Evolutionary conservation across 2,329 filamentous ascomycete genomes (phyloP).

Genomic region (Leptographium flavum): DNA sequence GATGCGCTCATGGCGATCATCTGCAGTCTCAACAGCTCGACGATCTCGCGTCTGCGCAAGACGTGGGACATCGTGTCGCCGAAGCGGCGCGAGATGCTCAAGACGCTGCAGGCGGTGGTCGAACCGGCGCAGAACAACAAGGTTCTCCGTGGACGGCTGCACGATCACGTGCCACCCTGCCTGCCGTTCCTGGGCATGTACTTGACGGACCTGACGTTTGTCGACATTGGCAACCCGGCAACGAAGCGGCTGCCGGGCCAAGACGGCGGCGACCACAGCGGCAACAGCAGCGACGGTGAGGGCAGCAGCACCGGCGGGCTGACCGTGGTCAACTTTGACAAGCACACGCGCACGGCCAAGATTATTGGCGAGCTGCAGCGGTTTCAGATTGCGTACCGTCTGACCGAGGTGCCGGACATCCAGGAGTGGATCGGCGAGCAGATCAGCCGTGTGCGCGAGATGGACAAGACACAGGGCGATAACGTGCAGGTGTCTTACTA

Average conservation of each 20-base stretch:
- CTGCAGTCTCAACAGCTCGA: constrained; percentile 83
- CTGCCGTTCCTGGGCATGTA: constrained; percentile 94
- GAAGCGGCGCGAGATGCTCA: constrained; percentile 70
- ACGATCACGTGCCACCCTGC: constrained; percentile 80
- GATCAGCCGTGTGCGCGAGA: constrained; percentile 58
- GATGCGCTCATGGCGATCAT: constrained; percentile 95
- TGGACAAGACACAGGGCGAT: constrained; percentile 29
- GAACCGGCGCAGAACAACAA: constrained; percentile 88
- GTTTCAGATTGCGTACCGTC: constrained; percentile 85
- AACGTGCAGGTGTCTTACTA: constrained; percentile 54
- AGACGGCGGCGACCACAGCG: constrained; percentile 24
- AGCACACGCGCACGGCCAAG: constrained; percentile 85
- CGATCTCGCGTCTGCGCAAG: constrained; percentile 71
- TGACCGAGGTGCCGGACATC: constrained; percentile 71
- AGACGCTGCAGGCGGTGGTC: constrained; percentile 67
- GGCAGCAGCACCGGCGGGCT: constrained; percentile 46
- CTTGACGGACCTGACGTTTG: constrained; percentile 88
- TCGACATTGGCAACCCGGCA: constrained; percentile 83
- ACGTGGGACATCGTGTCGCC: constrained; percentile 84
- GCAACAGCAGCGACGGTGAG: not conserved
- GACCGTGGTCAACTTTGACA: constrained; percentile 93
- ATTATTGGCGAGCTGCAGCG: constrained; percentile 92
- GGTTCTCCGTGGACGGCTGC: constrained; percentile 65
- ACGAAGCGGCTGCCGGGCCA: constrained; percentile 57
- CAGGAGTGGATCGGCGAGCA: constrained; percentile 86